phyloP scores from a whole-genome alignment of 2,329 filamentous ascomycete genomes.

The Verticillium nubilum region DNA sequence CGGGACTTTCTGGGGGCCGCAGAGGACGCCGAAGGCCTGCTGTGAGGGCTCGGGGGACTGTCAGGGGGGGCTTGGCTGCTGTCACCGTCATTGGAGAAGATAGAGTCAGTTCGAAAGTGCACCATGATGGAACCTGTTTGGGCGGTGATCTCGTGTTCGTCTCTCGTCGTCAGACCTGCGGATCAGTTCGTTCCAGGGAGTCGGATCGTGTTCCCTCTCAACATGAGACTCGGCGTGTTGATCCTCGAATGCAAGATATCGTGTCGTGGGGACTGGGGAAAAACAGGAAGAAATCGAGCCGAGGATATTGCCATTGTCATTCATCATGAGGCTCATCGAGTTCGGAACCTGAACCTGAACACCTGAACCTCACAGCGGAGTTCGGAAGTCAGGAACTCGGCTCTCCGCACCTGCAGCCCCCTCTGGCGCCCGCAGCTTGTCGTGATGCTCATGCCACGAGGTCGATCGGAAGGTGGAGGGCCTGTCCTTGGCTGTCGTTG shows the following conservation, averaged over 20 bases:
- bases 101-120: neutral
- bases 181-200: neutral
- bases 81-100: constrained; percentile 1
- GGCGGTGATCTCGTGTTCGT: no score
- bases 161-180: neutral
- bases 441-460: neutral
- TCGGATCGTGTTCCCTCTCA: neutral
- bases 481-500: neutral
- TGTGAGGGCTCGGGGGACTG: constrained; percentile 7
- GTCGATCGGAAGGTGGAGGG: neutral
- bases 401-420: neutral
- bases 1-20: constrained; percentile 12
- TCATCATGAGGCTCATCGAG: no score
- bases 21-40: neutral
- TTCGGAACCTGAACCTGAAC: no score
- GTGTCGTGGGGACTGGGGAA: neutral
- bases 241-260: neutral
- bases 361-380: neutral
- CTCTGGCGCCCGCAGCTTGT: neutral
- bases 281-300: constrained; percentile 6
- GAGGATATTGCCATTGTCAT: neutral
- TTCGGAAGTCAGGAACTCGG: neutral
- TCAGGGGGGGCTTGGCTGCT: neutral
- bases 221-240: neutral
- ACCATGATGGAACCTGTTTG: neutral